Evolutionary conservation across 805 yeast genomes (phyloP), one percentile per base, ranked within the genome.

Genomic region (Kazachstania kunashirensis): DNA sequence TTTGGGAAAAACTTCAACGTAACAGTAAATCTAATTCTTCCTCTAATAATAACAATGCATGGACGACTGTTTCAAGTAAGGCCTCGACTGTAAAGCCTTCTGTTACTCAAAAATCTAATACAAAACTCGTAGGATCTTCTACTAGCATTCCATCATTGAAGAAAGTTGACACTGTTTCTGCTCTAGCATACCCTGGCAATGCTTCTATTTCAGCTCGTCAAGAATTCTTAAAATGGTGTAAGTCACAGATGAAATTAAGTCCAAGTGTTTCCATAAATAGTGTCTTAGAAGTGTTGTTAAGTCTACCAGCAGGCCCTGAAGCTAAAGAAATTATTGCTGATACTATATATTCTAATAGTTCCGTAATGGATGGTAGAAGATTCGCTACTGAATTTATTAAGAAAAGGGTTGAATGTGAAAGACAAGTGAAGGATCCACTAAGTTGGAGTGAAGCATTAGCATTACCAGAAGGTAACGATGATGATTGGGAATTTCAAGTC

Each of bases 361-460:
- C 88, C 3, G 80, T 88, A 1, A 78, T 89, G 82, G 96, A 92
- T 57, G 97, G 97, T 17, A 77, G 95, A 55, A 71, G 95, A 46
- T 89, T 88, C 66, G 95, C 98, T 0, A 73, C 71, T 39, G 98
- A 92, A 53, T 92, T 92, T 57, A 67, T 80, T 54, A 81, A 79
- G 61, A 77, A 82, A 54, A 79, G 92, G 53, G 71, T 70, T 42
- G 70, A 66, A 34, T 88, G 84, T 39, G 96, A 86, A 49, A 70
- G 53, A 27, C 58, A 61, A 20, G 59, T 63, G 21, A 58, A 59
- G 33, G 70, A 73, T 40, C 68, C 73, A 7, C 66, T 73, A 46
- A 68, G 77, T 29, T 86, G 96, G 96, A 67, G 71, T 34, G 81
- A 78, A 41, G 92, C 88, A 3, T 64, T 82, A 36, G 60, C 65